These are phyloP conservation scores for Linnemannia exigua DNA, from an alignment of 192 early-diverging fungal genomes.

Conservation along the genomic window DNA sequence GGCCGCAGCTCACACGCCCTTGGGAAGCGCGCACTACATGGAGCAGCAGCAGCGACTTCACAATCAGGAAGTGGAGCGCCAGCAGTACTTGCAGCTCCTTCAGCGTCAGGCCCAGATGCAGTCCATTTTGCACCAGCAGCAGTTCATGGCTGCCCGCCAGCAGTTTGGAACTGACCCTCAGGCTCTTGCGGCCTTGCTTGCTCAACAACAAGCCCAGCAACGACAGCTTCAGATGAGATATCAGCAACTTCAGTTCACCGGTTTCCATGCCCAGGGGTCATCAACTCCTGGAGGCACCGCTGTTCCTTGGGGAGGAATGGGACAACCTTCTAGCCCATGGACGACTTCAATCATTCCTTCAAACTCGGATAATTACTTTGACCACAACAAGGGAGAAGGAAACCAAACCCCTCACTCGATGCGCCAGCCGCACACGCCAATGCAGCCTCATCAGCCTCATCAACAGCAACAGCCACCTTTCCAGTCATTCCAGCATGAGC, in stretches of 20 bases:
- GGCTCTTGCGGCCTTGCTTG: slow-evolving; percentile 31
- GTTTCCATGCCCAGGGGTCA: slow-evolving; percentile 20
- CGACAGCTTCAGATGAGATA: slow-evolving; percentile 51
- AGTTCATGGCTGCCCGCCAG: slow-evolving; percentile 51
- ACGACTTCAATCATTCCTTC: slow-evolving; percentile 46
- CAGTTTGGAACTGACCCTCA: slow-evolving; percentile 55
- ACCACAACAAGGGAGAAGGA: slow-evolving; percentile 28
- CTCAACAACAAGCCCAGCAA: slow-evolving; percentile 50
- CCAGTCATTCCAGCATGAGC: slow-evolving; percentile 18
- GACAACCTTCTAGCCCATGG: slow-evolving; percentile 49
- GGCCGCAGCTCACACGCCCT: slow-evolving; percentile 31
- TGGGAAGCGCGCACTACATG: slow-evolving; percentile 37
- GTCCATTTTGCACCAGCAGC: slow-evolving; percentile 53
- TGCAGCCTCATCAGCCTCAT: slow-evolving; percentile 21
- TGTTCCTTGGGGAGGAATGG: slow-evolving; percentile 49
- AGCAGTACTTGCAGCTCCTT: slow-evolving; percentile 47
- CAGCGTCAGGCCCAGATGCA: slow-evolving; percentile 54
- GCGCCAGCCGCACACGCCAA: slow-evolving; percentile 41
- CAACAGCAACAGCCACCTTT: slow-evolving; percentile 51
- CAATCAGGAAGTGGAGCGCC: slow-evolving; percentile 59
- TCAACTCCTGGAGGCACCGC: slow-evolving; percentile 49
- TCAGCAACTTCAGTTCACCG: slow-evolving; percentile 42
- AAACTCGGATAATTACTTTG: slow-evolving; percentile 49
- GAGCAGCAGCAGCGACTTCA: slow-evolving; percentile 47
- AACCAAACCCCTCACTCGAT: slow-evolving; percentile 30